Conservation (phyloP, 768 basidiomycete species). For the Hortiboletus campestris region DNA sequence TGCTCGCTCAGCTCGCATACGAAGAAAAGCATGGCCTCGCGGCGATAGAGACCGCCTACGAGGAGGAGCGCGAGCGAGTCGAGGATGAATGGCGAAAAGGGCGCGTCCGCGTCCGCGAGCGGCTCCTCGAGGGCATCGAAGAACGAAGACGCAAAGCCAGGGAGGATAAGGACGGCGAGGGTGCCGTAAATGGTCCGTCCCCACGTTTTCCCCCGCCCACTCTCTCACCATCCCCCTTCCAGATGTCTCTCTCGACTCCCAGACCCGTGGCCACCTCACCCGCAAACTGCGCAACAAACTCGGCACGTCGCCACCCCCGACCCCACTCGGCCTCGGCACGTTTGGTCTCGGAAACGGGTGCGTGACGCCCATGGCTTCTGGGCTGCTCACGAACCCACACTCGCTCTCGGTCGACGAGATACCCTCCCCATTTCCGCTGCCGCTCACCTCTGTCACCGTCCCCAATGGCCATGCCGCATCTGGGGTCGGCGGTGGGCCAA, state of each 20-base stretch:
- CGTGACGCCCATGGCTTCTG: slow-evolving; percentile 61
- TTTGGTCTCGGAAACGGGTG: slow-evolving; percentile 37
- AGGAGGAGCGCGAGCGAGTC: slow-evolving; percentile 74
- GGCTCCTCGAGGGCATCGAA: slow-evolving; percentile 81
- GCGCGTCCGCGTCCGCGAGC: slow-evolving; percentile 69
- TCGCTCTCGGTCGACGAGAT: slow-evolving; percentile 85
- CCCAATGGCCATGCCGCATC: slow-evolving; percentile 34
- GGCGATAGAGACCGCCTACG: slow-evolving; percentile 65
- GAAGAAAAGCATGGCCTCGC: slow-evolving; percentile 72
- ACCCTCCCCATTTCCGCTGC: slow-evolving; percentile 79
- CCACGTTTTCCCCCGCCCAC: neutral
- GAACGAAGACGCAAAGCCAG: slow-evolving; percentile 74
- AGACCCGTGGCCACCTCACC: slow-evolving; percentile 77
- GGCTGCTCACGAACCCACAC: slow-evolving; percentile 75
- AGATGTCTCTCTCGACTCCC: slow-evolving; percentile 75
- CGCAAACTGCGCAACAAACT: slow-evolving; percentile 82
- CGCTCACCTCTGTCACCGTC: slow-evolving; percentile 57
- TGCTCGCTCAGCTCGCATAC: slow-evolving; percentile 60
- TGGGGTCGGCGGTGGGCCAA: slow-evolving; percentile 39
- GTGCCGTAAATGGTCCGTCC: slow-evolving; percentile 62
- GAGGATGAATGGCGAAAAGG: slow-evolving; percentile 83
- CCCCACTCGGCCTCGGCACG: slow-evolving; percentile 49
- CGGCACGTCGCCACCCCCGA: slow-evolving; percentile 75
- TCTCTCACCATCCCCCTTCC: slow-evolving; percentile 5
- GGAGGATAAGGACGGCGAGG: slow-evolving; percentile 89